These are phyloP conservation scores for Metschnikowia cerradonensis DNA, from an alignment of 805 yeast genomes.

Conservation along the genomic window DNA sequence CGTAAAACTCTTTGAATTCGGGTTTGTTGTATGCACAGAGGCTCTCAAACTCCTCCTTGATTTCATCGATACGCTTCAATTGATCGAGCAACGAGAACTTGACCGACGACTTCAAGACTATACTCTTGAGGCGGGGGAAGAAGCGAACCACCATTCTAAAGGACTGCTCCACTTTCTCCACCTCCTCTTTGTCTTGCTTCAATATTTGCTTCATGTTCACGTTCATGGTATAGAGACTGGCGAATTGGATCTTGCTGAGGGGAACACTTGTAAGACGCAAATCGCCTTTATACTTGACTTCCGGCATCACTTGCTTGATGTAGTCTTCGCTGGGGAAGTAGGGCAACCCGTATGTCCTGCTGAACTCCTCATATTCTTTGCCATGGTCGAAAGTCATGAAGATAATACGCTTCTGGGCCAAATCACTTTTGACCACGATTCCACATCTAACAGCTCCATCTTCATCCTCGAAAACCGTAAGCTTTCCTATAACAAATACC, in stretches of 20 bases:
- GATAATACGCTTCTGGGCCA: conserved; percentile 28
- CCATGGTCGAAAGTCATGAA: conserved; percentile 48
- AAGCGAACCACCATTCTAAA: conserved; percentile 32
- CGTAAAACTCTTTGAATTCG: conserved; percentile 43
- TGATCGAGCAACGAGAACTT: conserved; percentile 36
- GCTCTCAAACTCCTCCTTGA: conserved; percentile 27
- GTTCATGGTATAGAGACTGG: conserved; percentile 36
- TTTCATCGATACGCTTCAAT: conserved; percentile 32
- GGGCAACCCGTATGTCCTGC: conserved; percentile 27
- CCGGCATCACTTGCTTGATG: conserved; percentile 31
- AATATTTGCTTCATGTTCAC: conserved; percentile 32
- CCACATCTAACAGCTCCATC: conserved; percentile 46
- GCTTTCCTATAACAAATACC: conserved; percentile 48
- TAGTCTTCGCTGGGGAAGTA: conserved; percentile 34
- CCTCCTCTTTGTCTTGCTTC: conserved; percentile 31
- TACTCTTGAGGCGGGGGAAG: conserved; percentile 43
- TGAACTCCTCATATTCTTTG: conserved; percentile 22
- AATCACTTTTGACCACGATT: conserved; percentile 45
- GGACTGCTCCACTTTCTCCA: conserved; percentile 33
- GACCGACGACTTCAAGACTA: conserved; percentile 32
- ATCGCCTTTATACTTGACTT: conserved; percentile 31
- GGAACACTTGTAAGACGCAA: conserved; percentile 40
- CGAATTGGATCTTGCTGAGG: conserved; percentile 38
- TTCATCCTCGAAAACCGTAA: conserved; percentile 54
- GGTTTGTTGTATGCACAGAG: conserved; percentile 32